Percentiles rank a stretch among this genome's conserved stretches.
These are phyloP conservation scores for Trichoderma brevicompactum DNA, from an alignment of 2,329 filamentous ascomycete species.

Conservation along the genomic window DNA sequence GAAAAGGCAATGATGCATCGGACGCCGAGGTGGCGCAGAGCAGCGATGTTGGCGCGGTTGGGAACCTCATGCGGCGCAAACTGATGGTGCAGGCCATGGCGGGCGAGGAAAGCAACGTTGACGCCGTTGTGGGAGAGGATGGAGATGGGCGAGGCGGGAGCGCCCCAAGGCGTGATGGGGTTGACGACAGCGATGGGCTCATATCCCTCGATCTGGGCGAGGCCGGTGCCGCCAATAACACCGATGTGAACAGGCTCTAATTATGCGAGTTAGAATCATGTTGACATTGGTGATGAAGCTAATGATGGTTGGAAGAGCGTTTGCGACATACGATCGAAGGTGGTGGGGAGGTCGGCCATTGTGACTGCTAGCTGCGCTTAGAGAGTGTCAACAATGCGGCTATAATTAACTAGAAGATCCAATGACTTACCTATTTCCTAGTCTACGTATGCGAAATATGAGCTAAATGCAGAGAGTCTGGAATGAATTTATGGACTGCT, in stretches of 20 bases:
- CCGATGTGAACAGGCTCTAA: constrained; percentile 77
- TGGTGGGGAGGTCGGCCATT: constrained; percentile 60
- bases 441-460: neutral
- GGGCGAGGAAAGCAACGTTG: constrained; percentile 89
- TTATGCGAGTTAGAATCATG: neutral
- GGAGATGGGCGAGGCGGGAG: constrained; percentile 73
- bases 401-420: neutral
- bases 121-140: constrained; percentile 86
- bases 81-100: constrained; percentile 88
- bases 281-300: neutral
- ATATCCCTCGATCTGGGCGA: constrained; percentile 85
- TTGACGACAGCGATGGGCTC: constrained; percentile 79
- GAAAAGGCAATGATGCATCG: constrained; percentile 92
- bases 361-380: constrained; percentile 27
- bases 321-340: constrained; percentile 59
- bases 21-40: constrained; percentile 87
- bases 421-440: neutral
- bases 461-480: neutral
- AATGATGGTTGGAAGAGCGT: neutral
- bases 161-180: constrained; percentile 85
- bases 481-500: neutral
- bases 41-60: constrained; percentile 94
- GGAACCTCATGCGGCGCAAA: constrained; percentile 94
- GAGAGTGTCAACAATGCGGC: neutral
- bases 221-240: constrained; percentile 91